Evolutionary conservation across 202 grass and related monocot species (phyloP).

Genomic region (Dendrocalamus latiflorus): DNA sequence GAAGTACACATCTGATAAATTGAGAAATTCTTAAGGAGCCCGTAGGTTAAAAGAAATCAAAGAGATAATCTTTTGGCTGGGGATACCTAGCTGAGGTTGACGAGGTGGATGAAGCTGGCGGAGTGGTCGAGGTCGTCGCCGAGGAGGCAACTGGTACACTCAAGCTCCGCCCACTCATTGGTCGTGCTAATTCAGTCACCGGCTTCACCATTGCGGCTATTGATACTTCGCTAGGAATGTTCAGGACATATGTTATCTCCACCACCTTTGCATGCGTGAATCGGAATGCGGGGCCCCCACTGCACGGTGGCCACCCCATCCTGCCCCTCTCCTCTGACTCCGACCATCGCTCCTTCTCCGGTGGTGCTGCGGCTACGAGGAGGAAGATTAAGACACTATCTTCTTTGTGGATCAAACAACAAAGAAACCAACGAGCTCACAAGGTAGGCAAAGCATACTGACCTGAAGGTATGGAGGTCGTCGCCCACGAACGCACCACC

Average conservation of each 20-base stretch:
- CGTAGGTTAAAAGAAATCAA: background rate
- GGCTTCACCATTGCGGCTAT: background rate
- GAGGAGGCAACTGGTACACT: constrained; percentile 34
- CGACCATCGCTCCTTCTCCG: too few relatives aligned
- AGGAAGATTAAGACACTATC: background rate
- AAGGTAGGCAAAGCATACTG: background rate
- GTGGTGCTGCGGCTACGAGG: too few relatives aligned
- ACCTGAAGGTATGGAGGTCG: constrained; percentile 10
- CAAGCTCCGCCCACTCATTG: constrained; percentile 58
- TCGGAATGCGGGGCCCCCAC: too few relatives aligned
- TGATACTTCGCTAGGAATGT: background rate
- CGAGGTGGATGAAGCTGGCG: constrained; percentile 74
- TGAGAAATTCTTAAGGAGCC: background rate
- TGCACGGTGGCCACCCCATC: too few relatives aligned
- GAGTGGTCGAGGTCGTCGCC: constrained; percentile 61
- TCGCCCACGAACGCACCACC: background rate
- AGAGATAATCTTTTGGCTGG: background rate
- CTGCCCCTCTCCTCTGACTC: too few relatives aligned
- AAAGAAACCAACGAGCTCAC: background rate
- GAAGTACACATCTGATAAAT: background rate
- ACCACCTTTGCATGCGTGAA: too few relatives aligned
- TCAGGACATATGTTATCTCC: too few relatives aligned
- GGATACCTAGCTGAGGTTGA: constrained; percentile 60
- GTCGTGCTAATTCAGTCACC: constrained; percentile 54
- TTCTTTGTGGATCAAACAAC: background rate